These are phyloP conservation scores for Fusarium torreyae DNA, from an alignment of 2,329 filamentous ascomycete genomes.

Conservation along the genomic window DNA sequence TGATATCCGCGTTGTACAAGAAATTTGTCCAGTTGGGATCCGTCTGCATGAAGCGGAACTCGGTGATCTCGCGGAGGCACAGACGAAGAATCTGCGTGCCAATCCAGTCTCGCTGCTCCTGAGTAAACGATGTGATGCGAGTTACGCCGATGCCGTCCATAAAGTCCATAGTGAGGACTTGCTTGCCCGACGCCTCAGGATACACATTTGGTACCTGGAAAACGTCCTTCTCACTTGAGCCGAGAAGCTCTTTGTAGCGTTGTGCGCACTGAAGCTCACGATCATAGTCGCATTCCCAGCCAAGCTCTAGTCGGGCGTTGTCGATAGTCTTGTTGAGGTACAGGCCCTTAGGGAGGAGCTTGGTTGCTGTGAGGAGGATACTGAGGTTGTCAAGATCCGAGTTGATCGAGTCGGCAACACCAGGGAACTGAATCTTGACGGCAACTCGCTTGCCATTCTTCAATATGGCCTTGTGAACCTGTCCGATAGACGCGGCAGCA, in stretches of 20 bases:
- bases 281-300: constrained; percentile 96
- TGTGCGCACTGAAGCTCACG: constrained; percentile 87
- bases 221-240: constrained; percentile 69
- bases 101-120: constrained; percentile 94
- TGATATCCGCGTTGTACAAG: constrained; percentile 81
- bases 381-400: constrained; percentile 96
- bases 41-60: constrained; percentile 99
- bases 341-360: constrained; percentile 89
- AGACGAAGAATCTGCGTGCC: constrained; percentile 93
- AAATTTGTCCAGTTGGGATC: constrained; percentile 99
- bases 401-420: constrained; percentile 95
- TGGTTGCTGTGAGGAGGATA: constrained; percentile 89
- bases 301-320: constrained; percentile 91
- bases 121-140: constrained; percentile 80
- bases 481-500: constrained; percentile 95
- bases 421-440: constrained; percentile 98
- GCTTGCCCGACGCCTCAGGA: constrained; percentile 82
- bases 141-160: constrained; percentile 91
- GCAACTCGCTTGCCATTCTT: constrained; percentile 84
- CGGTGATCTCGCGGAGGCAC: constrained; percentile 91
- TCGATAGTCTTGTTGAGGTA: constrained; percentile 98
- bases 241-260: constrained; percentile 83
- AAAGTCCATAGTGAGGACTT: constrained; percentile 94
- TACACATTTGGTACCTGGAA: constrained; percentile 88
- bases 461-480: constrained; percentile 90